Percentiles rank a stretch among this genome's conserved stretches.
phyloP scores from a whole-genome alignment of 495 filamentous ascomycete species.

The Niebla homalea region DNA sequence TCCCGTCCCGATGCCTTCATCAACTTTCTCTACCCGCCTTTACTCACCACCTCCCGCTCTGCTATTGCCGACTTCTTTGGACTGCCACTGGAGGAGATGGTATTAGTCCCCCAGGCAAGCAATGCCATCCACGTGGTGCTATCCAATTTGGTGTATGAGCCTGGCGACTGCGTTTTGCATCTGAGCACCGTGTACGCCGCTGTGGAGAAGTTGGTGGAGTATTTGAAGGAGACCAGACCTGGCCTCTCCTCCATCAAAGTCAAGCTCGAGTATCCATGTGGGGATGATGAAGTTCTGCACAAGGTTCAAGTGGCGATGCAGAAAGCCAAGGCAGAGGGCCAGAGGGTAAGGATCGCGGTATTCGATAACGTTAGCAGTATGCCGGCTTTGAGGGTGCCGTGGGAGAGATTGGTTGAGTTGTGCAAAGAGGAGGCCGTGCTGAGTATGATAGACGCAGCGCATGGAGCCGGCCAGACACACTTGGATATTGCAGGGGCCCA shows the following conservation, averaged over 20 bases:
- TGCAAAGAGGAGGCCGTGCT: conserved; percentile 39
- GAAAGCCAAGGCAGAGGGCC: background rate
- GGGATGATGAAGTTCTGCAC: conserved; percentile 4
- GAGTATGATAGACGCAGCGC: conserved; percentile 10
- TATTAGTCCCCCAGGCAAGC: conserved; percentile 73
- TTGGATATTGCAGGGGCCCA: conserved; percentile 48
- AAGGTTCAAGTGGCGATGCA: background rate
- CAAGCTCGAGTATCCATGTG: conserved; percentile 38
- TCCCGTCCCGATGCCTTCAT: conserved; percentile 58
- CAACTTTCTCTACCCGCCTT: conserved; percentile 41
- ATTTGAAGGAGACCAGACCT: conserved; percentile 44
- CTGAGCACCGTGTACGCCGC: conserved; percentile 69
- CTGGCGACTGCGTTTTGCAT: conserved; percentile 47
- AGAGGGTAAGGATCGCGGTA: conserved; percentile 31
- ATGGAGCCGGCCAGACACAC: conserved; percentile 43
- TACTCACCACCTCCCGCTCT: conserved; percentile 49
- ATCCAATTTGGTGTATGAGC: conserved; percentile 48
- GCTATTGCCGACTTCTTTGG: conserved; percentile 52
- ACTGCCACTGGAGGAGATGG: conserved; percentile 43
- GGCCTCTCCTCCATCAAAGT: conserved; percentile 28
- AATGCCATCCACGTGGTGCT: conserved; percentile 70
- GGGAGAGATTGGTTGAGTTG: conserved; percentile 37
- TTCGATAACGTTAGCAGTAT: conserved; percentile 53
- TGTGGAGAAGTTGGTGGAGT: conserved; percentile 56
- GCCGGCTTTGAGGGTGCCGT: conserved; percentile 54